Conservation (phyloP, 129 eudicot genomes). For the Centaurea solstitialis region DNA sequence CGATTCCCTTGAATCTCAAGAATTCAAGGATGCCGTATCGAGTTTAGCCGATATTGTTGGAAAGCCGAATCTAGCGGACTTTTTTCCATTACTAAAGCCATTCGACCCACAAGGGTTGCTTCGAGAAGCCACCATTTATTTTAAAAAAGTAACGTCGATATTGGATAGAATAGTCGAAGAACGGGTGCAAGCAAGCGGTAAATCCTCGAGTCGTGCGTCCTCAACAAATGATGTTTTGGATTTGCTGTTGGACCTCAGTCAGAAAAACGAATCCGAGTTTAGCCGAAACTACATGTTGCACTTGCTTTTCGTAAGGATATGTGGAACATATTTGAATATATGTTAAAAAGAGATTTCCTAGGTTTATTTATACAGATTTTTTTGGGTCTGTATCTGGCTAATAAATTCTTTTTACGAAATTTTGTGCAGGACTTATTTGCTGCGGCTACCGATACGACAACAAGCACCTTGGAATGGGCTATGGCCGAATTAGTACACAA, state of each 20-base stretch:
- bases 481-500: constrained; percentile 37
- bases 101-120: constrained; percentile 16
- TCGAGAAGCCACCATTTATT: neutral
- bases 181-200: constrained; percentile 11
- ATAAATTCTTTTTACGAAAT: neutral
- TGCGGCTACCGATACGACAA: constrained; percentile 40
- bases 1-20: constrained; percentile 14
- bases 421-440: constrained; percentile 36
- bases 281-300: constrained; percentile 17
- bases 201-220: neutral
- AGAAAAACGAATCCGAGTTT: constrained; percentile 10
- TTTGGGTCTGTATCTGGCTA: neutral
- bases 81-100: constrained; percentile 24
- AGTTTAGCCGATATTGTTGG: constrained; percentile 9
- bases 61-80: constrained; percentile 12
- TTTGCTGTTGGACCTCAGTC: constrained; percentile 20
- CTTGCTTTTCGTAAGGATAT: constrained; percentile 16
- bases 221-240: constrained; percentile 11
- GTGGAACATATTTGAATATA: no score
- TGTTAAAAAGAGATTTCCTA: no score
- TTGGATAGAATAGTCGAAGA: neutral
- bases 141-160: neutral
- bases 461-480: constrained; percentile 48
- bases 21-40: constrained; percentile 13
- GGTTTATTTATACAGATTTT: neutral